A percentile compares a stretch with the other conserved stretches of the same genome.
phyloP scores from a whole-genome alignment of 768 basidiomycete species.

The Hysterangium stoloniferum region DNA sequence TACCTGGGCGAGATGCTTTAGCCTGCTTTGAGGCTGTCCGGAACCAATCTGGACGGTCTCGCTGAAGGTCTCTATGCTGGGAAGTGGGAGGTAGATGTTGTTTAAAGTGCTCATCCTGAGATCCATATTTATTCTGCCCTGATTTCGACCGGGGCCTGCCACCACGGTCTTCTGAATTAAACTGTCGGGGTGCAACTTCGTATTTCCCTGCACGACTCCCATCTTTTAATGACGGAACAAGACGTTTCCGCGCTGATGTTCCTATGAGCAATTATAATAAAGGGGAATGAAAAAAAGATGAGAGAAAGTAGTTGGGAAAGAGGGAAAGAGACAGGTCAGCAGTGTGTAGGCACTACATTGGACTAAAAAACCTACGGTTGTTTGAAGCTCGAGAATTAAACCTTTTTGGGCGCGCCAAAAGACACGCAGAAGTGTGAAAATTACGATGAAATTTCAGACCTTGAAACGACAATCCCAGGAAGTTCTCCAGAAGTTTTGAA shows the following conservation, averaged over 20 bases:
- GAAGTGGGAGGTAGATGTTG: too few species aligned
- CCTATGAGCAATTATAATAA: not conserved
- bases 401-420: too few species aligned
- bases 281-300: too few species aligned
- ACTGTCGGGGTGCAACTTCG: conserved; percentile 4
- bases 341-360: too few species aligned
- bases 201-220: not conserved
- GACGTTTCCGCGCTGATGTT: not conserved
- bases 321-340: too few species aligned
- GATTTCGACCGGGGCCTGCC: not conserved
- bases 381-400: too few species aligned
- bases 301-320: too few species aligned
- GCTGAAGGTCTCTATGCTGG: too few species aligned
- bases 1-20: too few species aligned
- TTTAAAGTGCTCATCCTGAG: too few species aligned
- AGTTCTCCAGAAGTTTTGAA: not conserved
- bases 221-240: not conserved
- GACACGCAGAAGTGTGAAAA: conserved; percentile 1
- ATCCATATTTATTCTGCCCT: not conserved
- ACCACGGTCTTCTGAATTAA: not conserved
- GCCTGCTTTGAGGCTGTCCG: not conserved
- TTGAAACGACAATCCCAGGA: not conserved
- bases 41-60: not conserved
- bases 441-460: not conserved
- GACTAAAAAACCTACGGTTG: too few species aligned